These are phyloP conservation scores for Heracleum sosnowskyi DNA, from an alignment of 129 eudicot genomes.

Conservation along the genomic window DNA sequence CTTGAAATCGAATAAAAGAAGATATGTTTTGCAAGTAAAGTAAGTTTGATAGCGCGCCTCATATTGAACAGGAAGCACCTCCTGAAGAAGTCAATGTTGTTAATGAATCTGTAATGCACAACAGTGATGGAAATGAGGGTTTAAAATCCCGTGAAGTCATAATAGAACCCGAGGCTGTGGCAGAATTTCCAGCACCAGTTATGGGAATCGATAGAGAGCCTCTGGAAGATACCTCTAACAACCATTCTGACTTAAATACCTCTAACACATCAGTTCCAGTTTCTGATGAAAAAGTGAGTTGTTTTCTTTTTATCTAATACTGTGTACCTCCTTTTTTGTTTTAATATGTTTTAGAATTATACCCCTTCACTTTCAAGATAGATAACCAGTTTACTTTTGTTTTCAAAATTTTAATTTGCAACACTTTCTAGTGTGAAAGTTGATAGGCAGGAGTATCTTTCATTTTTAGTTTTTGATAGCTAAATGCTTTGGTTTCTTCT, in stretches of 20 bases:
- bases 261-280: neutral
- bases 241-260: neutral
- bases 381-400: neutral
- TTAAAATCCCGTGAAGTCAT: neutral
- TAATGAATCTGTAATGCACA: neutral
- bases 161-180: neutral
- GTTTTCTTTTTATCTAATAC: neutral
- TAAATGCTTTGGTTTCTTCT: neutral
- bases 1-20: neutral
- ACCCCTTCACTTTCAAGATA: neutral
- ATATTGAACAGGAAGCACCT: slow-evolving; percentile 3
- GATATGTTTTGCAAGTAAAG: neutral
- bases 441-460: neutral
- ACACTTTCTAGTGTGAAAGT: neutral
- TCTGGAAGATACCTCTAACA: neutral
- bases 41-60: neutral
- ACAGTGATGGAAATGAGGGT: neutral
- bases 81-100: neutral
- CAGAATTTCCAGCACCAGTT: neutral
- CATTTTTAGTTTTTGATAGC: neutral
- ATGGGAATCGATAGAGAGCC: neutral
- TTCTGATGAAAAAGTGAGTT: neutral
- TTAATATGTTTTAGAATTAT: neutral
- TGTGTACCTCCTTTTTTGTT: neutral
- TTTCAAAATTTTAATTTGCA: neutral